These are phyloP conservation scores for Micractinium sp. DNA, from an alignment of 139 green algal species.

Conservation along the genomic window DNA sequence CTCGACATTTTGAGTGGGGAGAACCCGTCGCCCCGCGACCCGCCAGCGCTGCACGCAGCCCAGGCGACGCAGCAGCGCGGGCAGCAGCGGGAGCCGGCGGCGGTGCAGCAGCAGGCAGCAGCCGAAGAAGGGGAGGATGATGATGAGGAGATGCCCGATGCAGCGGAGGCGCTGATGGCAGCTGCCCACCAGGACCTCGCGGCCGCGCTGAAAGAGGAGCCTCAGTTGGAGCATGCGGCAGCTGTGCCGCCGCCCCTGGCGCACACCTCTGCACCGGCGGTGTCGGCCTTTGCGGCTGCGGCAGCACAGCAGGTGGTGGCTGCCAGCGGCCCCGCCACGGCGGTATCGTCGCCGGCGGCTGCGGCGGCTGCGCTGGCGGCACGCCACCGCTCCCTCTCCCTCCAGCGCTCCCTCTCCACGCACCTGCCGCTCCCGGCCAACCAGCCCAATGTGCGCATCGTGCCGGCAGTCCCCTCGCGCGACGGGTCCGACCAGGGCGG, in stretches of 20 bases:
- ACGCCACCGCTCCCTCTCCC: neutral
- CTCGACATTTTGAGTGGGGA: constrained; percentile 7
- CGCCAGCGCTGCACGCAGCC: too few relatives aligned
- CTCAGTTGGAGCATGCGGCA: neutral
- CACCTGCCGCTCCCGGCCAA: neutral
- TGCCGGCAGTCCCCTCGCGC: neutral
- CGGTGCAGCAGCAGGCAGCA: neutral
- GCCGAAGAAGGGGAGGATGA: neutral
- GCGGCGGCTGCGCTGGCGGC: neutral
- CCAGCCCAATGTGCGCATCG: constrained; percentile 12
- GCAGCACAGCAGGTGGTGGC: neutral
- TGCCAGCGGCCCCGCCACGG: too few relatives aligned
- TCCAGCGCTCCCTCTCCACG: constrained; percentile 2
- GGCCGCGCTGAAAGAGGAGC: neutral
- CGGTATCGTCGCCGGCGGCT: neutral
- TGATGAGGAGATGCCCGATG: neutral
- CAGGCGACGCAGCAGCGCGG: neutral
- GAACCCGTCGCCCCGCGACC: neutral
- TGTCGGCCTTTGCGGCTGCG: neutral
- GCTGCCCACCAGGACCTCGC: too few relatives aligned
- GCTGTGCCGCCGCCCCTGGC: too few relatives aligned
- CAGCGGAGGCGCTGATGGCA: too few relatives aligned
- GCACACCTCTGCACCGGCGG: neutral
- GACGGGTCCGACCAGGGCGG: neutral
- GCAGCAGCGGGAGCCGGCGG: neutral